phyloP scores from a whole-genome alignment of 352 stramenopile species.

The Pythium sp. region DNA sequence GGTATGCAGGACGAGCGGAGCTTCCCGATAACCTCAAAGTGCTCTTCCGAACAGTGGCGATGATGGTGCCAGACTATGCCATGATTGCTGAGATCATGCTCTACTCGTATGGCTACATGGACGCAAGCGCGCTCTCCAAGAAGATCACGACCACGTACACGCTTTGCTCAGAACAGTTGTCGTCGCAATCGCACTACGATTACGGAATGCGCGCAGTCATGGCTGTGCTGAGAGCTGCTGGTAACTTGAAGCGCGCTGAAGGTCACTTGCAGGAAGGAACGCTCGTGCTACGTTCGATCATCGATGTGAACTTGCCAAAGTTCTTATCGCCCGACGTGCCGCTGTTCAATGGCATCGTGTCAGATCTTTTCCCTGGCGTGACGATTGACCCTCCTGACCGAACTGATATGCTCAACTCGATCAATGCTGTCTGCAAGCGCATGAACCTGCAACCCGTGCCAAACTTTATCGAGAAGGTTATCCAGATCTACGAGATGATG shows the following conservation, averaged over 20 bases:
- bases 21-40: constrained; percentile 93
- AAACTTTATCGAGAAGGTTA: constrained; percentile 92
- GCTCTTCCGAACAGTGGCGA: constrained; percentile 90
- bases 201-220: constrained; percentile 95
- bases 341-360: constrained; percentile 94
- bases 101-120: constrained; percentile 92
- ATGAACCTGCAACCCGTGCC: constrained; percentile 83
- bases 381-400: constrained; percentile 87
- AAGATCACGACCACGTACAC: constrained; percentile 95
- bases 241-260: constrained; percentile 87
- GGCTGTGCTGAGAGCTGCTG: constrained; percentile 90
- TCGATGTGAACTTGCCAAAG: constrained; percentile 94
- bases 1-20: constrained; percentile 87
- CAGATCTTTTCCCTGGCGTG: constrained; percentile 91
- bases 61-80: constrained; percentile 94
- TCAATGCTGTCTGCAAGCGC: constrained; percentile 76
- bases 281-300: constrained; percentile 90
- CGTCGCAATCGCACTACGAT: constrained; percentile 94
- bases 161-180: constrained; percentile 93
- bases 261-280: constrained; percentile 84
- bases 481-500: constrained; percentile 97
- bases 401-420: constrained; percentile 81
- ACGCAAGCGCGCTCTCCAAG: constrained; percentile 87
- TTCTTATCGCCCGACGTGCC: constrained; percentile 92
- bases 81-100: constrained; percentile 95